Base-by-base conservation (phyloP, 768 basidiomycete species). In the Lactarius psammicola region DNA sequence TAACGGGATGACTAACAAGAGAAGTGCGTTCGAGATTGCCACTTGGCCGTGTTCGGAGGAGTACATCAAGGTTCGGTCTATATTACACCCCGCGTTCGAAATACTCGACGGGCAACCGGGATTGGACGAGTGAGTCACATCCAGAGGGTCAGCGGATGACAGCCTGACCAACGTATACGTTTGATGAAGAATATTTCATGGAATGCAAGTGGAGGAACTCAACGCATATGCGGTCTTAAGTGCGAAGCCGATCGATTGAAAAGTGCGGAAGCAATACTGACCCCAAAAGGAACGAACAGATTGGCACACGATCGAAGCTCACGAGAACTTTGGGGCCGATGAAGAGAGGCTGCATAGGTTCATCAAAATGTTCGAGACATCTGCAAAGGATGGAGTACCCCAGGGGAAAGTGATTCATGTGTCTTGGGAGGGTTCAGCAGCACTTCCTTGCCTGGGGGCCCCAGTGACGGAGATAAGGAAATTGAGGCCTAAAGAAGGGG, bases 11-110 rank as follows among this genome's bases (percentile, higher is more conserved):
- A 26, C 17, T n/a, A 55, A 36, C 18, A 57, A 54, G 56, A 62
- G n/a, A 34, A 33, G 38, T 18, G 56, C 56, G 11, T 66, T 62
- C 56, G 60, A 66, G 20, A 10, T 66, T 15, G 31, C 13, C 23
- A 38, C 44, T 38, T 66, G 65, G 65, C 60, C 60, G 10, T 57
- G 60, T 38, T 58, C 65, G 30, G 65, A 66, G 30, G 60, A 57
- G 30, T 65, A 61, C 20, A 28, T 57, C 55, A 62, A 57, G 46
- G 20, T 62, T 18, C 34, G 20, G 33, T 44, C 49, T 18, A 53
- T 66, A 10, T 2, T 66, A 54, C 11, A 23, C 13, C 56, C 65
- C 11, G 38, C 56, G 17, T 62, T 58, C 23, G 49, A 66, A 34
- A 31, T 20, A 6, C 36, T 58, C 65, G 2, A 9, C 6, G 60